These are phyloP conservation scores for Saccharomyces hybrid DNA, from an alignment of 1,139 yeast species.

Conservation along the genomic window DNA sequence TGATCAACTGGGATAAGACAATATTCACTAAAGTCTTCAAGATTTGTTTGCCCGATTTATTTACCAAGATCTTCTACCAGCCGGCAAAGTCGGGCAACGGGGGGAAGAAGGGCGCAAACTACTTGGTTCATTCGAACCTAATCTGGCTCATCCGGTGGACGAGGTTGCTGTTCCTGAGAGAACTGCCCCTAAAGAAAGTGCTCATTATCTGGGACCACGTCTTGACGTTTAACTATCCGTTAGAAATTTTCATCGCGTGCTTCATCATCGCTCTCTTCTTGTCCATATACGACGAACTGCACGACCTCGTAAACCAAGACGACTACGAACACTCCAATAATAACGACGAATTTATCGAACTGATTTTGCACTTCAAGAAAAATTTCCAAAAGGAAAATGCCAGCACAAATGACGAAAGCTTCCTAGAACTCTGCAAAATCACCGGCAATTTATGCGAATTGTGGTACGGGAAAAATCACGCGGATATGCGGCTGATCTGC, in stretches of 20 bases:
- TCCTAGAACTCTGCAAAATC: conserved; percentile 20
- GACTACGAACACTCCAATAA: conserved; percentile 40
- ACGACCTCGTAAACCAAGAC: conserved; percentile 13
- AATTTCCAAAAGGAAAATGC: conserved; percentile 5
- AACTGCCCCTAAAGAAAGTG: conserved; percentile 44
- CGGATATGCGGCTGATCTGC: conserved; percentile 17
- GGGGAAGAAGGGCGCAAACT: conserved; percentile 30
- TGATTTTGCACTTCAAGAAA: conserved; percentile 54
- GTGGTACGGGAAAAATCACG: conserved; percentile 16
- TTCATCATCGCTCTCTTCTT: conserved; percentile 46
- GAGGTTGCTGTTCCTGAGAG: conserved; percentile 50
- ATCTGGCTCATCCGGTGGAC: conserved; percentile 65
- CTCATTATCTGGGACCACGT: conserved; percentile 54
- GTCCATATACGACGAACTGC: conserved; percentile 40
- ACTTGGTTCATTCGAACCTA: conserved; percentile 41
- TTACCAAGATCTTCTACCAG: conserved; percentile 30
- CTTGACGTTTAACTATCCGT: conserved; percentile 29
- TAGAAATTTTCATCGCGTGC: conserved; percentile 42
- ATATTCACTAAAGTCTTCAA: conserved; percentile 44
- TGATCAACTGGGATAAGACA: conserved; percentile 32
- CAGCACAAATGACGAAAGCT: conserved; percentile 11
- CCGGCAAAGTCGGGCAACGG: not conserved
- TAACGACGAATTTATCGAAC: conserved; percentile 53
- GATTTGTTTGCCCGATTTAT: conserved; percentile 34
- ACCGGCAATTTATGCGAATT: conserved; percentile 23